These are phyloP conservation scores for Phytophthora europaea DNA, from an alignment of 352 stramenopile species.

Conservation along the genomic window DNA sequence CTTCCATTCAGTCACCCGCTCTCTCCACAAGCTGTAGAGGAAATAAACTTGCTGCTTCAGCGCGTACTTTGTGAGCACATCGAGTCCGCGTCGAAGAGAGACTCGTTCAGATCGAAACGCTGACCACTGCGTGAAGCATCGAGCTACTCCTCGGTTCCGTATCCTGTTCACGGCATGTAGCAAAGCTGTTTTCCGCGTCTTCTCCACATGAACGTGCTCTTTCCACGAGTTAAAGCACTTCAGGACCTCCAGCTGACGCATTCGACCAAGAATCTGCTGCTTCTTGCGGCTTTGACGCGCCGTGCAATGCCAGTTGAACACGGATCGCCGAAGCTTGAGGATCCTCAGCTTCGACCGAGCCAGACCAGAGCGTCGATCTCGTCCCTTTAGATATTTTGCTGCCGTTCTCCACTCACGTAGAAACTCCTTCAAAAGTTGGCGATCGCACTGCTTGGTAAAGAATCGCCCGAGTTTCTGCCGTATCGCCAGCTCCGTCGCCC, in stretches of 20 bases:
- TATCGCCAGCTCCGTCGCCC: conserved; percentile 28
- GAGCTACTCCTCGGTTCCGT: conserved; percentile 37
- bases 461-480: conserved; percentile 44
- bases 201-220: conserved; percentile 12
- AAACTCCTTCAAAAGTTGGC: conserved; percentile 33
- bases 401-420: conserved; percentile 26
- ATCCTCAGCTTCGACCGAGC: conserved; percentile 7
- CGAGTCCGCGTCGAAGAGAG: conserved; percentile 16
- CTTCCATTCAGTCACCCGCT: conserved; percentile 11
- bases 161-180: conserved; percentile 46
- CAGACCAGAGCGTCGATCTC: conserved; percentile 17
- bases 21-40: conserved; percentile 30
- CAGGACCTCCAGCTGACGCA: conserved; percentile 47
- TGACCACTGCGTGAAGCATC: conserved; percentile 48
- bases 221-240: conserved; percentile 73
- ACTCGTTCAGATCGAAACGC: conserved; percentile 12
- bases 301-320: conserved; percentile 23
- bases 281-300: conserved; percentile 11
- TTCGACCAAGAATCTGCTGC: conserved; percentile 33
- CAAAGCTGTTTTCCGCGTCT: conserved; percentile 34
- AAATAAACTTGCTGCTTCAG: conserved; percentile 25
- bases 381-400: neutral
- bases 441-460: conserved; percentile 46
- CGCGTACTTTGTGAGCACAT: conserved; percentile 13
- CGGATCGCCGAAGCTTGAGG: conserved; percentile 19